Conservation (phyloP, 164 flowering plant genomes). For the Buxus sempervirens region DNA sequence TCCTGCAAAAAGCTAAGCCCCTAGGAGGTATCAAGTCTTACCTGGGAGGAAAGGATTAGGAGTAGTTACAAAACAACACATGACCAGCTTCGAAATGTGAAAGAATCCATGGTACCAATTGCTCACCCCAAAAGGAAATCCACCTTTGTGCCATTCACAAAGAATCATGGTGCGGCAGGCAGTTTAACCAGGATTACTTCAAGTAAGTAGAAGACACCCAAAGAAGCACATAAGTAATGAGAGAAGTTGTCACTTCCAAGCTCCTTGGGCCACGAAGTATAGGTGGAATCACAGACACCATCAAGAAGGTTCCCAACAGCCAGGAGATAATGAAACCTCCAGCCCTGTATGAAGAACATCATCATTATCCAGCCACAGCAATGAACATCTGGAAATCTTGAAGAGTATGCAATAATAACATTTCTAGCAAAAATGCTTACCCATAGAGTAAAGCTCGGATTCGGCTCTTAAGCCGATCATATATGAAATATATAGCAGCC, state of each 20-base stretch:
- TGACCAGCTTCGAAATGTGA: background rate
- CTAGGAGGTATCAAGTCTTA: background rate
- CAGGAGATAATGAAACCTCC: conserved; percentile 81
- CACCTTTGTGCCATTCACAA: background rate
- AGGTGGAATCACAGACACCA: conserved; percentile 94
- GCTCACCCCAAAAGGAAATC: background rate
- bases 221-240: conserved; percentile 69
- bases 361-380: background rate
- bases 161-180: conserved; percentile 14
- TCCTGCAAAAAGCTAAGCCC: too few species aligned
- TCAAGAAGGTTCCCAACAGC: conserved; percentile 90
- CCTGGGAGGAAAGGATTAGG: background rate
- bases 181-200: conserved; percentile 25
- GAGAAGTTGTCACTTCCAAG: conserved; percentile 80
- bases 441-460: conserved; percentile 77
- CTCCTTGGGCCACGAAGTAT: conserved; percentile 70
- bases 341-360: conserved; percentile 42
- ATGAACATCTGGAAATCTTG: background rate
- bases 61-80: background rate
- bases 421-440: conserved; percentile 41
- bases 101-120: background rate
- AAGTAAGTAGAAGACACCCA: conserved; percentile 93
- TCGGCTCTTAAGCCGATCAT: conserved; percentile 70
- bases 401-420: background rate
- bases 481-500: conserved; percentile 69